Base-by-base conservation (phyloP, 768 basidiomycete species). In the Pisolithus orientalis region DNA sequence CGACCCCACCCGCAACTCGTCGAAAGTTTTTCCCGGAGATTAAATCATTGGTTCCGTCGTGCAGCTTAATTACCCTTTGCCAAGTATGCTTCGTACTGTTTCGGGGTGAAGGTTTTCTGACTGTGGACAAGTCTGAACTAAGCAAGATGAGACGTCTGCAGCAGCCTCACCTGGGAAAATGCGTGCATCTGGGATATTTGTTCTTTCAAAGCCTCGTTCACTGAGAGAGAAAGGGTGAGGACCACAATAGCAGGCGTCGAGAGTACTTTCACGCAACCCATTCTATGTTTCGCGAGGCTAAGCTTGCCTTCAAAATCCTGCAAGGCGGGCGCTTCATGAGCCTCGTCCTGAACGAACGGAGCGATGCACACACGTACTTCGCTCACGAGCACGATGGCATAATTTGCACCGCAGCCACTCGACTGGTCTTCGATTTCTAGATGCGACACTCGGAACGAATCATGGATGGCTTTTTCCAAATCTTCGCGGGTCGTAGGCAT, bases 161-260 rank as follows among this genome's bases (percentile, higher is more conserved):
- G 17, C 40, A 17, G 40, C 3, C 70, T 49, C 57, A 90, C 90
- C 82, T 93, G 90, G 13, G 90, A 90, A 68, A 93, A 93, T 5
- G 90, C 90, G 59, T 93, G 90, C 78, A 93, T 84, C 52, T 85
- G 80, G 0, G 85, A 73, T 52, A 93, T 90, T 59, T 90, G 75
- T 2, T 70, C 71, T 70, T 87, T 91, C 61, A 93, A 64, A 8
- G 84, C 62, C 24, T 89, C 84, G 60, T 92, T 91, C 53, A 93
- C 90, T 92, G 54, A 4, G 16, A 27, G 45, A 7, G 42, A 39
- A 49, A 17, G 10, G 16, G 14, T 48, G 21, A 38, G 49, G 44
- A 52, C 57, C 57, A n/a, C 7, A 32, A 27, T 39, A 39, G 43
- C 21, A 49, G 50, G 50, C 11, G 6, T 2, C 14, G 16, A 47